Conservation (phyloP, 1,284 basidiomycete genomes). For the Inonotus obliquus region DNA sequence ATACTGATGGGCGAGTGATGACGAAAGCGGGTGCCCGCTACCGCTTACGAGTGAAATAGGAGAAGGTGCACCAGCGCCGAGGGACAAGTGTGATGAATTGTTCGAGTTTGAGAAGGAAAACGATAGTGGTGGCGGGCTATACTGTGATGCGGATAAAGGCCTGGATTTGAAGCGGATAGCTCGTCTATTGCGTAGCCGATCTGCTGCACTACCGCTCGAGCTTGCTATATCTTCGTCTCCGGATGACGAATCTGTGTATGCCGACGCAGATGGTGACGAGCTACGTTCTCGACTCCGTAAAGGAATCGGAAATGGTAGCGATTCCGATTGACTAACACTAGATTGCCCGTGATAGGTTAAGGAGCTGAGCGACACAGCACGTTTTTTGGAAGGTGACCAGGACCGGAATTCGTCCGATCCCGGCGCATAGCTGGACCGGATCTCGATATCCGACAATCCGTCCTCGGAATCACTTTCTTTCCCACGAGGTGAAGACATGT, state of each 20-base stretch:
- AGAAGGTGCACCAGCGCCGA: constrained; percentile 3
- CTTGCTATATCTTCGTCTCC: constrained; percentile 11
- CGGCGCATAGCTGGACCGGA: constrained; percentile 38
- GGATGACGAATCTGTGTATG: constrained; percentile 7
- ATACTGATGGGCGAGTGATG: background rate
- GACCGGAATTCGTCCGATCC: constrained; percentile 23
- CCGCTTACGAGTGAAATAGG: background rate
- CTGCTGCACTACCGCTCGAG: background rate
- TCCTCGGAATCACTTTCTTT: constrained; percentile 34
- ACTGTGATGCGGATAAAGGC: background rate
- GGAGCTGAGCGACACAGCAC: constrained; percentile 39
- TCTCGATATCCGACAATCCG: constrained; percentile 49
- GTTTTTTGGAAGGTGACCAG: constrained; percentile 31
- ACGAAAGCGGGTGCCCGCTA: background rate
- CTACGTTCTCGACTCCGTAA: constrained; percentile 6
- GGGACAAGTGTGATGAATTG: constrained; percentile 22
- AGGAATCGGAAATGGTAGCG: constrained; percentile 8
- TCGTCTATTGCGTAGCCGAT: background rate
- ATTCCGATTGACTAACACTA: constrained; percentile 13
- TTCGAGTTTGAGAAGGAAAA: constrained; percentile 25
- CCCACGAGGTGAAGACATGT: constrained; percentile 17
- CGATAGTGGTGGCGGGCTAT: constrained; percentile 16
- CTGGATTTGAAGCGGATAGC: background rate
- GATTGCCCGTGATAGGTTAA: constrained; percentile 33
- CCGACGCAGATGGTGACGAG: constrained; percentile 6